Conservation (phyloP, 192 early-diverging fungal species). For the Spinellus fusiger region DNA sequence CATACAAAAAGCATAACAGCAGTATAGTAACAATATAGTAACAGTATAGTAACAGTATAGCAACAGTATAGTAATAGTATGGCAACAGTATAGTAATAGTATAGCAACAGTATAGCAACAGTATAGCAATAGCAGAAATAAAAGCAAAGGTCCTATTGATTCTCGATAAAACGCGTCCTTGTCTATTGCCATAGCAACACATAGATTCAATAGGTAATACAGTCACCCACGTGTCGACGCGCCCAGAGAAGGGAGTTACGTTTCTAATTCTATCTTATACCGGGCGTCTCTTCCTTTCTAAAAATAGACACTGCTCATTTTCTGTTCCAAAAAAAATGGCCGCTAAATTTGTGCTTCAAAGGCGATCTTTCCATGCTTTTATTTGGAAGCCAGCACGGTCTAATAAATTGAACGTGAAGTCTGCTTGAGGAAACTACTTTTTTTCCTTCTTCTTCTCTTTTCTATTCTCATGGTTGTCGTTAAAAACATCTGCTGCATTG, state of each 20-base stretch:
- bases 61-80: too few relatives aligned
- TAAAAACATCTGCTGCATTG: slow-evolving; percentile 87
- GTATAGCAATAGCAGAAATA: too few relatives aligned
- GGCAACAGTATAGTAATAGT: too few relatives aligned
- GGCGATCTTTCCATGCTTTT: not conserved
- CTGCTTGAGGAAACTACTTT: not conserved
- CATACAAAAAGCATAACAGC: not conserved
- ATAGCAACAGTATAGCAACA: not conserved
- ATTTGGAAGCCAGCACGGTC: not conserved
- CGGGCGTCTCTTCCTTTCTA: not conserved
- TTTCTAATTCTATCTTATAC: not conserved
- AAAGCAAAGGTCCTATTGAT: too few relatives aligned
- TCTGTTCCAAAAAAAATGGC: not conserved
- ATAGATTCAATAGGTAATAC: not conserved
- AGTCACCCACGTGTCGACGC: not conserved
- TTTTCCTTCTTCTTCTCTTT: not conserved
- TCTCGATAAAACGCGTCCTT: too few relatives aligned
- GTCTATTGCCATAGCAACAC: not conserved
- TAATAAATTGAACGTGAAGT: not conserved
- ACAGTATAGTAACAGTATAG: not conserved
- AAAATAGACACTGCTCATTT: not conserved
- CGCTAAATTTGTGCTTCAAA: not conserved
- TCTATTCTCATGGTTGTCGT: slow-evolving; percentile 7
- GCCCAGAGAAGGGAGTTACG: not conserved
- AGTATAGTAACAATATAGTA: not conserved